Percentiles rank a stretch among this genome's conserved stretches.
phyloP scores from a whole-genome alignment of 225 moss, liverwort and hornwort genomes.

The Pseudisothecium myosuroides region DNA sequence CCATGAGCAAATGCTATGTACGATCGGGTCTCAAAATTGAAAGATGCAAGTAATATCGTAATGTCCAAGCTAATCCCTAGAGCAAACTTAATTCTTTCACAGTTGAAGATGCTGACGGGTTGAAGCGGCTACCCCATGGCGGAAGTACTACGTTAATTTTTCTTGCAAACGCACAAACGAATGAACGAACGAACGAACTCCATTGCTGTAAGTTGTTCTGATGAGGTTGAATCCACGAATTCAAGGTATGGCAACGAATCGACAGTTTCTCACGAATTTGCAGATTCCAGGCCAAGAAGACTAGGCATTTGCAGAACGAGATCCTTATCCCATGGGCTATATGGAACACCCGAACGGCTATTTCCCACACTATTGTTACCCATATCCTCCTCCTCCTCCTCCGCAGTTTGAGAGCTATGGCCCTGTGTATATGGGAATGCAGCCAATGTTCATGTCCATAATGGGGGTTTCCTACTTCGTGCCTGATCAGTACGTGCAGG shows the following conservation, averaged over 20 bases:
- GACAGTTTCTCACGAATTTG: not conserved
- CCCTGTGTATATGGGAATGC: conserved; percentile 3
- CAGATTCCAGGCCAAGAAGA: not conserved
- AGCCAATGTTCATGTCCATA: conserved; percentile 11
- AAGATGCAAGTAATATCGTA: not conserved
- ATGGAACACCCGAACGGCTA: not conserved
- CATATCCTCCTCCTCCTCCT: not conserved
- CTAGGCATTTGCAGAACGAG: not conserved
- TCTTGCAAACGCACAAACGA: not conserved
- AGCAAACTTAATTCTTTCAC: not conserved
- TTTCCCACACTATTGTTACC: conserved; percentile 6
- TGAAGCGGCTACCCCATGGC: not conserved
- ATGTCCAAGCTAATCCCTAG: not conserved
- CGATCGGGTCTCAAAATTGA: not conserved
- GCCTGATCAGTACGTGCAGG: not conserved
- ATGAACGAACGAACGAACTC: not conserved
- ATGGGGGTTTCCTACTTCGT: conserved; percentile 3
- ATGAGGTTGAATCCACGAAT: not conserved
- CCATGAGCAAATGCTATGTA: not conserved
- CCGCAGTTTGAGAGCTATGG: not conserved
- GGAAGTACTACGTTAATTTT: not conserved
- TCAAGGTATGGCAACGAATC: conserved; percentile 1
- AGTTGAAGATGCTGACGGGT: not conserved
- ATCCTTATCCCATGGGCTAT: not conserved
- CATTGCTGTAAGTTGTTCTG: not conserved